These are phyloP conservation scores for Phalaenopsis aphrodite DNA, from an alignment of 106 monocot genomes.

Conservation along the genomic window DNA sequence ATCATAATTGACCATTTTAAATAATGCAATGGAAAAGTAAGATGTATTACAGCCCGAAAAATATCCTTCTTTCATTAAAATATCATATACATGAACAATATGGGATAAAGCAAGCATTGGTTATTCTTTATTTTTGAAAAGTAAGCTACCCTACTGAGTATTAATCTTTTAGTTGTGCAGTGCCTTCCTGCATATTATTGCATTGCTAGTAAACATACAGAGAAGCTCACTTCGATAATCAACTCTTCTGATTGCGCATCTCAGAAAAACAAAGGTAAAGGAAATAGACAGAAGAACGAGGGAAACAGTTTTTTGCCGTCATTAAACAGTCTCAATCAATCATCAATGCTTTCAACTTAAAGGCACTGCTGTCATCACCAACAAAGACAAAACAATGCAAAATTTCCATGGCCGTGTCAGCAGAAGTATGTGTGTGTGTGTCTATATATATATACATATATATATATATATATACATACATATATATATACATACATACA, in stretches of 20 bases:
- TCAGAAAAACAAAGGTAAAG: background rate
- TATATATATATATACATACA: too few species aligned
- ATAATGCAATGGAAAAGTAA: background rate
- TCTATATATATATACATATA: too few species aligned
- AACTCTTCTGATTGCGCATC: background rate
- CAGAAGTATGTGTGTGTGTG: too few species aligned
- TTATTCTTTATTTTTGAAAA: background rate
- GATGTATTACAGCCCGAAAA: background rate
- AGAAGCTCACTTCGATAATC: background rate
- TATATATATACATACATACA: too few species aligned
- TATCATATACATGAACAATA: background rate
- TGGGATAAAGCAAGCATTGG: background rate
- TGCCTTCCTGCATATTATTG: background rate
- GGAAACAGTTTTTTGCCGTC: too few species aligned
- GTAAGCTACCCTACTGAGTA: background rate
- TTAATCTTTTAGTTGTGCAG: constrained; percentile 1
- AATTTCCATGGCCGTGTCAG: too few species aligned
- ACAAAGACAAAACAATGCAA: background rate
- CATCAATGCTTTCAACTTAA: background rate
- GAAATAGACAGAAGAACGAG: background rate
- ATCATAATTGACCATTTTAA: background rate
- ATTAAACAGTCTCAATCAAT: too few species aligned
- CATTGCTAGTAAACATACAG: background rate
- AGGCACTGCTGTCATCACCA: background rate
- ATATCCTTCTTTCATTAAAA: background rate